Percentiles rank a stretch among this genome's conserved stretches.
phyloP scores from a whole-genome alignment of 2,329 filamentous ascomycete genomes.

The Pseudogymnoascus sp. region DNA sequence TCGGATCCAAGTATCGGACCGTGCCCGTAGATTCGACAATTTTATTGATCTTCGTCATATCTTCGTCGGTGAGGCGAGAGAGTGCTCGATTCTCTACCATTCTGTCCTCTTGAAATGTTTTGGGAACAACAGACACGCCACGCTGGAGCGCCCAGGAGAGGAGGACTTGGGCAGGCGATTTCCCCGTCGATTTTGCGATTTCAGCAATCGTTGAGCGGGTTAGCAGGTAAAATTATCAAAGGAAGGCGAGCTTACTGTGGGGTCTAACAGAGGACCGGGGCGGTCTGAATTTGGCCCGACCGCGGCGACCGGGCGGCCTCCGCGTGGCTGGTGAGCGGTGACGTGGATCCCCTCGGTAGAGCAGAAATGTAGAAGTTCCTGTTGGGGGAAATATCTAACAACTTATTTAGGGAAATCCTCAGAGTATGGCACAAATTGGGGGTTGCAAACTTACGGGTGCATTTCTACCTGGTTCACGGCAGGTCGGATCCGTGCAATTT shows the following conservation, averaged over 20 bases:
- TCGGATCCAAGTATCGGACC: not conserved
- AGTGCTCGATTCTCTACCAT: conserved; percentile 1
- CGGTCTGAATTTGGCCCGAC: not conserved
- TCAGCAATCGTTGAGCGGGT: conserved; percentile 29
- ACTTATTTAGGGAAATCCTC: not conserved
- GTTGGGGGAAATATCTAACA: conserved; percentile 47
- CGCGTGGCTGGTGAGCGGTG: not conserved
- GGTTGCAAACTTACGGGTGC: conserved; percentile 55
- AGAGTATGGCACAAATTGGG: not conserved
- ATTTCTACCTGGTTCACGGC: conserved; percentile 54
- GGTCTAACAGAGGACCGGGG: not conserved
- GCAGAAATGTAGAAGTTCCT: conserved; percentile 64
- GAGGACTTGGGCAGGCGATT: conserved; percentile 38
- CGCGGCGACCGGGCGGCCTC: not conserved
- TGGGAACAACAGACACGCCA: conserved; percentile 44
- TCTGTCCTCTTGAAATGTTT: conserved; percentile 35
- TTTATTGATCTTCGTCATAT: not conserved
- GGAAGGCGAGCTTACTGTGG: not conserved
- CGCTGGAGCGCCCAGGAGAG: conserved; percentile 43
- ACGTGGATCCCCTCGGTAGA: conserved; percentile 55
- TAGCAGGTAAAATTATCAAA: not conserved
- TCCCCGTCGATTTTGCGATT: conserved; percentile 36
- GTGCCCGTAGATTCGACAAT: not conserved
- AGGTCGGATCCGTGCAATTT: conserved; percentile 38
- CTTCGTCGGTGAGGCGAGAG: not conserved